Conservation (phyloP, 352 stramenopile species). For the Peronospora belbahrii region DNA sequence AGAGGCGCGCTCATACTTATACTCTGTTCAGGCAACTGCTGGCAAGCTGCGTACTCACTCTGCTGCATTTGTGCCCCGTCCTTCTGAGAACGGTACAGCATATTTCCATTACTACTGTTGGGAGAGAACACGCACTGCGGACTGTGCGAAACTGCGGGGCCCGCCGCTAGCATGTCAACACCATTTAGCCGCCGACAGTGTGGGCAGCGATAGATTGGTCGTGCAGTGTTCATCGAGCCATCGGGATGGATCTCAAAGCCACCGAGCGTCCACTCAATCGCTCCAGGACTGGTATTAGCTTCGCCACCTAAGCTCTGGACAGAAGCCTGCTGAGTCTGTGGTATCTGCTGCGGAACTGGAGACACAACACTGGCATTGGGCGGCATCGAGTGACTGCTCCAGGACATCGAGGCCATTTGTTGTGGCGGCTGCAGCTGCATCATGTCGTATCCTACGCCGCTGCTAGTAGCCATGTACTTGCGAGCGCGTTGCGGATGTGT, state of each 20-base stretch:
- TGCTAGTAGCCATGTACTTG: slow-evolving; percentile 24
- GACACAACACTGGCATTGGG: slow-evolving; percentile 11
- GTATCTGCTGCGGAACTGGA: slow-evolving; percentile 16
- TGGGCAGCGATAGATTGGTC: slow-evolving; percentile 71
- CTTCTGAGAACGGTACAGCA: slow-evolving; percentile 48
- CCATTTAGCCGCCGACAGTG: slow-evolving; percentile 61
- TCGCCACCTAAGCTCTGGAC: slow-evolving; percentile 20
- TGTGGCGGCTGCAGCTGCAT: slow-evolving; percentile 22
- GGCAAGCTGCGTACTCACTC: slow-evolving; percentile 36
- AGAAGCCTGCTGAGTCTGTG: slow-evolving; percentile 10
- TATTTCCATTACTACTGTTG: slow-evolving; percentile 11
- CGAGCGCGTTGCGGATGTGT: slow-evolving; percentile 23
- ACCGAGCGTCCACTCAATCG: slow-evolving; percentile 63
- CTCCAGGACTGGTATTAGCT: slow-evolving; percentile 14
- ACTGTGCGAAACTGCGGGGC: slow-evolving; percentile 42
- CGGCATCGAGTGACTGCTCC: slow-evolving; percentile 45
- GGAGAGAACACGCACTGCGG: slow-evolving; percentile 44
- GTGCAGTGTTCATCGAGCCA: slow-evolving; percentile 51
- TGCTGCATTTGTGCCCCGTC: slow-evolving; percentile 40
- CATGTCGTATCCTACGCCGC: slow-evolving; percentile 26
- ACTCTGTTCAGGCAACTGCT: slow-evolving; percentile 23
- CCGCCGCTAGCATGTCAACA: slow-evolving; percentile 61
- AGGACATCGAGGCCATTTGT: slow-evolving; percentile 31
- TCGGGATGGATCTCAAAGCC: slow-evolving; percentile 76
- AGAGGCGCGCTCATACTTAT: slow-evolving; percentile 17